A percentile compares a stretch with the other conserved stretches of the same genome.
Evolutionary conservation across 2,329 filamentous ascomycete species (phyloP).

Genomic region (Sporothrix phasma): DNA sequence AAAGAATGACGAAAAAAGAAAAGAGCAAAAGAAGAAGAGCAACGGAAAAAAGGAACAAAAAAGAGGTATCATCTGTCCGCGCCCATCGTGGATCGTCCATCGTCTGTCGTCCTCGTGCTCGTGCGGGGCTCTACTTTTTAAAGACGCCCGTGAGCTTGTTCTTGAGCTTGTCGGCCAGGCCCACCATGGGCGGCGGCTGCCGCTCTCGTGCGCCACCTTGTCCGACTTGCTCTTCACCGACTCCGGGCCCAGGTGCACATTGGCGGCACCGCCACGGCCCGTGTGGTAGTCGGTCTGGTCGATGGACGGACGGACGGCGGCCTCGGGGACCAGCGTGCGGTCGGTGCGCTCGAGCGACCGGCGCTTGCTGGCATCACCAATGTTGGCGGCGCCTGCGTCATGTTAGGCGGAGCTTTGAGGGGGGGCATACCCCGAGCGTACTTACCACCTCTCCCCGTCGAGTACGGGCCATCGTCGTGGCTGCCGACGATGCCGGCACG

Average conservation of each 20-base stretch:
- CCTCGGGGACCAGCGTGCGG: slow-evolving; percentile 43
- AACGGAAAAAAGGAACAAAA: not conserved
- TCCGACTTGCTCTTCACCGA: slow-evolving; percentile 25
- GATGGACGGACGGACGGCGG: slow-evolving; percentile 38
- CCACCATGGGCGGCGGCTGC: slow-evolving; percentile 24
- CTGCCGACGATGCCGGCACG: slow-evolving; percentile 44
- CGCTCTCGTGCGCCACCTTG: slow-evolving; percentile 15
- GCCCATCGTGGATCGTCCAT: not conserved
- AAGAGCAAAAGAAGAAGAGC: not conserved
- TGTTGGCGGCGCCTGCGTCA: slow-evolving; percentile 46
- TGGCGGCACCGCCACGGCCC: slow-evolving; percentile 51
- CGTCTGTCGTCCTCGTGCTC: not conserved
- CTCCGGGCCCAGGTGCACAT: slow-evolving; percentile 34
- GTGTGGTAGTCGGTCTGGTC: slow-evolving; percentile 45
- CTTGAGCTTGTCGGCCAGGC: slow-evolving; percentile 50
- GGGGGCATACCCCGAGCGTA: slow-evolving; percentile 2
- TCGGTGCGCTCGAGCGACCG: slow-evolving; percentile 35
- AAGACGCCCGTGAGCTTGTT: slow-evolving; percentile 41
- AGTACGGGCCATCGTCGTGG: slow-evolving; percentile 49
- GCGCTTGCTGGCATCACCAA: slow-evolving; percentile 37
- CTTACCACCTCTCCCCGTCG: slow-evolving; percentile 49
- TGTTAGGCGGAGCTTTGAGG: not conserved
- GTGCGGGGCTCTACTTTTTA: slow-evolving; percentile 31
- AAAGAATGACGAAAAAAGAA: not conserved
- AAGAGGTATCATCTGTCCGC: slow-evolving; percentile 13